These are phyloP conservation scores for Leptographium flavum DNA, from an alignment of 2,329 filamentous ascomycete species.

Conservation along the genomic window DNA sequence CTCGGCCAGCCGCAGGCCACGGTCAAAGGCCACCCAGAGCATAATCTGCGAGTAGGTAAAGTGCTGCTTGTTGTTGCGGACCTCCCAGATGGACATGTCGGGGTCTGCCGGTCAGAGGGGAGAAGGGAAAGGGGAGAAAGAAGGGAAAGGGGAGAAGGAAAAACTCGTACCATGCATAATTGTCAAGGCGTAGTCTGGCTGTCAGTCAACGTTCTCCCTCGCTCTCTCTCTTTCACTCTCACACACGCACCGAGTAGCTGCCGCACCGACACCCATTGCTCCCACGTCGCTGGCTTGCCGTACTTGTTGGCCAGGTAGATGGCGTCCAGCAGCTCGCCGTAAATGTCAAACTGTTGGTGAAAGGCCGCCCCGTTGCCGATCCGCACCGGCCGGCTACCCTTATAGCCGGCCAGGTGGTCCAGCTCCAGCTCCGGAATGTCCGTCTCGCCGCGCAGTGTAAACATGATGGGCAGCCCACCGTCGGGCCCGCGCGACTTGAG, in stretches of 20 bases:
- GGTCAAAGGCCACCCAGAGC: constrained; percentile 71
- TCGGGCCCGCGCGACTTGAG: constrained; percentile 43
- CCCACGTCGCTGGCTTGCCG: constrained; percentile 62
- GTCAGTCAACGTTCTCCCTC: background rate
- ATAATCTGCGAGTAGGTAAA: constrained; percentile 75
- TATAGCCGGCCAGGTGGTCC: constrained; percentile 57
- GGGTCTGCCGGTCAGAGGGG: constrained; percentile 27
- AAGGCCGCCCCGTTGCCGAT: constrained; percentile 67
- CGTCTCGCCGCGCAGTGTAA: constrained; percentile 61
- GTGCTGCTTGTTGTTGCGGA: constrained; percentile 59
- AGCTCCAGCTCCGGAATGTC: constrained; percentile 60
- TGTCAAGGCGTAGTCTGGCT: constrained; percentile 50
- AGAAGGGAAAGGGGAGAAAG: too few relatives aligned
- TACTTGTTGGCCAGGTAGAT: constrained; percentile 72
- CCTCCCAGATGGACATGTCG: constrained; percentile 78
- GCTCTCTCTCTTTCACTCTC: too few relatives aligned
- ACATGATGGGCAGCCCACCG: constrained; percentile 64
- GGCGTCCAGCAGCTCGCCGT: constrained; percentile 63
- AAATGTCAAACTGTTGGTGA: constrained; percentile 67
- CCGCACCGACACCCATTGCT: constrained; percentile 58
- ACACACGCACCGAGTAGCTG: constrained; percentile 39
- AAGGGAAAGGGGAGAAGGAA: background rate
- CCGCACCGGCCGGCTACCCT: constrained; percentile 55
- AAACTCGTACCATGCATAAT: constrained; percentile 39
- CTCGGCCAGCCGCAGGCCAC: constrained; percentile 57